Percentiles rank a stretch among this genome's conserved stretches.
These are phyloP conservation scores for Hericium rajendrae DNA, from an alignment of 768 basidiomycete species.

Conservation along the genomic window DNA sequence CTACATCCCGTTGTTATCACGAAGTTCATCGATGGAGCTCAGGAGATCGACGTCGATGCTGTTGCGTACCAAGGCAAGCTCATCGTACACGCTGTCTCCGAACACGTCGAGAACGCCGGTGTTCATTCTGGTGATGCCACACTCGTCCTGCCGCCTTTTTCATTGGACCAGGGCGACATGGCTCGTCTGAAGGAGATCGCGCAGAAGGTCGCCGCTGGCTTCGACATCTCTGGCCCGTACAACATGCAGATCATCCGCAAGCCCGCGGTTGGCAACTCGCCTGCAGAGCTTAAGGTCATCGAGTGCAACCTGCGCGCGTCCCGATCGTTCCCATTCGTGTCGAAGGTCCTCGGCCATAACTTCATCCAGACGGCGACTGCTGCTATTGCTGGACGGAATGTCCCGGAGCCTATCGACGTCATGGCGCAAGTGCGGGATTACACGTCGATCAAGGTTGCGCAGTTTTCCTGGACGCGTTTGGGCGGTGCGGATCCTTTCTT, in stretches of 20 bases:
- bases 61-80: conserved; percentile 90
- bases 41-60: conserved; percentile 97
- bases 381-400: conserved; percentile 76
- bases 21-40: conserved; percentile 96
- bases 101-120: conserved; percentile 98
- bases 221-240: conserved; percentile 96
- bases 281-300: conserved; percentile 85
- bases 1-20: conserved; percentile 97
- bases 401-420: conserved; percentile 85
- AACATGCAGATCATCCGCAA: conserved; percentile 99
- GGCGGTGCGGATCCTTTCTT: conserved; percentile 96
- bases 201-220: conserved; percentile 88
- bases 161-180: conserved; percentile 66
- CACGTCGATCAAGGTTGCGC: conserved; percentile 92
- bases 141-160: conserved; percentile 90
- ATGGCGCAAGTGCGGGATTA: conserved; percentile 89
- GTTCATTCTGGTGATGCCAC: conserved; percentile 99
- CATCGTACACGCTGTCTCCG: conserved; percentile 91
- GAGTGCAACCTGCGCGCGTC: conserved; percentile 98
- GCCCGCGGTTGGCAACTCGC: conserved; percentile 38
- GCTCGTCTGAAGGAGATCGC: conserved; percentile 86
- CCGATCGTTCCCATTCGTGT: conserved; percentile 98
- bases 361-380: conserved; percentile 91
- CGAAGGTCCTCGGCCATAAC: conserved; percentile 94
- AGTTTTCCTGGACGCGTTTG: conserved; percentile 96